Conservation (phyloP, 2,329 filamentous ascomycete genomes). For the Pseudocercospora eumusae region DNA sequence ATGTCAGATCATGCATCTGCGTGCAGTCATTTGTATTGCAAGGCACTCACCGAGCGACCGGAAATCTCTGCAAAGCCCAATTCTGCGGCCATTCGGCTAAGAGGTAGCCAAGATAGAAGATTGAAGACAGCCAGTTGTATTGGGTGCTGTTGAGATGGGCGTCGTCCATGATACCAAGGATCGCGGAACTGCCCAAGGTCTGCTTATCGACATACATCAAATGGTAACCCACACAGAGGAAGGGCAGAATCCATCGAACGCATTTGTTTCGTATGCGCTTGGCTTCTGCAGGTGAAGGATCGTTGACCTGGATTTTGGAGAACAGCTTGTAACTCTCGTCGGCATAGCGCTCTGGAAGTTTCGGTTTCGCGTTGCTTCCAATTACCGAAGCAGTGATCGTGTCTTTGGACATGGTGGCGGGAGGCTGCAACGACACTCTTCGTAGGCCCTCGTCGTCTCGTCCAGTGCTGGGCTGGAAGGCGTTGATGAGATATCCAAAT, state of each 20-base stretch:
- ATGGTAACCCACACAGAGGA: constrained; percentile 26
- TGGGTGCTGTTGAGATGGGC: constrained; percentile 26
- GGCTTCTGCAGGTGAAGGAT: constrained; percentile 24
- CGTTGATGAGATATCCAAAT: too few relatives aligned
- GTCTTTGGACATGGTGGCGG: constrained; percentile 20
- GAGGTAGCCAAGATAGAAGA: constrained; percentile 33
- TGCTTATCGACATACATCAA: constrained; percentile 29
- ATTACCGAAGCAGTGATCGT: not conserved
- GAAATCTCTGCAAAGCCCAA: constrained; percentile 30
- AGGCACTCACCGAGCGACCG: constrained; percentile 9
- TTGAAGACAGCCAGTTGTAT: constrained; percentile 37
- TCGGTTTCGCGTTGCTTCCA: constrained; percentile 13
- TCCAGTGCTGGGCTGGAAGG: too few relatives aligned
- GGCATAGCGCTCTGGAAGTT: constrained; percentile 19
- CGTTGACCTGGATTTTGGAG: constrained; percentile 22
- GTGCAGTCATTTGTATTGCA: not conserved
- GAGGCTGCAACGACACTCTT: not conserved
- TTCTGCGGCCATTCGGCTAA: constrained; percentile 34
- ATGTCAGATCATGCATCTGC: not conserved
- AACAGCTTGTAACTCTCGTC: constrained; percentile 28
- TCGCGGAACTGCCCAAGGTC: constrained; percentile 32
- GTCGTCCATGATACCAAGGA: constrained; percentile 40
- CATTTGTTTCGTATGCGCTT: constrained; percentile 24
- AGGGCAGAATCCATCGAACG: constrained; percentile 25
- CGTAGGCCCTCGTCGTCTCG: too few relatives aligned